phyloP scores from a whole-genome alignment of 192 early-diverging fungal species.

The Coemansia nantahalensis region DNA sequence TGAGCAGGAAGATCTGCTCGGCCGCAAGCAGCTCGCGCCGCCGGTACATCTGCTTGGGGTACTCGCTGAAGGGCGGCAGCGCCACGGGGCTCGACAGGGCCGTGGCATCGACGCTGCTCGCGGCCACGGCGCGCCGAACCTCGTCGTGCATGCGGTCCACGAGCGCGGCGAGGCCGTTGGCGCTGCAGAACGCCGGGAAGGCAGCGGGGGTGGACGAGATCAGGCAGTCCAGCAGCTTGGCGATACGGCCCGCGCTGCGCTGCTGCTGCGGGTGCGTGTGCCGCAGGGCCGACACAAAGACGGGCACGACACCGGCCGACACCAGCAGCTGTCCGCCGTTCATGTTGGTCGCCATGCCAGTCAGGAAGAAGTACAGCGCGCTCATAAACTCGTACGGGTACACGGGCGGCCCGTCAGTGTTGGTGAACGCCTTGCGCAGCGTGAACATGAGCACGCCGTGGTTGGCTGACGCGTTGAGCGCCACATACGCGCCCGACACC shows the following conservation, averaged over 20 bases:
- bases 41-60: conserved; percentile 40
- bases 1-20: conserved; percentile 72
- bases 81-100: conserved; percentile 41
- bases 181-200: conserved; percentile 77
- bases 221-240: conserved; percentile 79
- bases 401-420: conserved; percentile 42
- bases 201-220: conserved; percentile 70
- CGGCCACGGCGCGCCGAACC: conserved; percentile 27
- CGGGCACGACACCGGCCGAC: conserved; percentile 84
- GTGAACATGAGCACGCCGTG: conserved; percentile 87
- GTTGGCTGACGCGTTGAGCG: conserved; percentile 89
- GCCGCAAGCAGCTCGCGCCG: conserved; percentile 59
- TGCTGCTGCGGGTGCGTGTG: conserved; percentile 59
- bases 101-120: conserved; percentile 28
- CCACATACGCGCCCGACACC: conserved; percentile 76
- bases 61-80: conserved; percentile 19
- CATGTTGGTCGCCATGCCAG: conserved; percentile 74
- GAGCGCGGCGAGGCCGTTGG: conserved; percentile 75
- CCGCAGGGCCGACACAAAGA: conserved; percentile 68
- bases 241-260: conserved; percentile 66
- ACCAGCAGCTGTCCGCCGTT: conserved; percentile 87
- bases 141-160: conserved; percentile 72
- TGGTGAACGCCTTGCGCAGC: conserved; percentile 68
- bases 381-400: conserved; percentile 72
- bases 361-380: conserved; percentile 74